Evolutionary conservation across 2,329 filamentous ascomycete species (phyloP).

Genomic region (Cyclaneusma minus): DNA sequence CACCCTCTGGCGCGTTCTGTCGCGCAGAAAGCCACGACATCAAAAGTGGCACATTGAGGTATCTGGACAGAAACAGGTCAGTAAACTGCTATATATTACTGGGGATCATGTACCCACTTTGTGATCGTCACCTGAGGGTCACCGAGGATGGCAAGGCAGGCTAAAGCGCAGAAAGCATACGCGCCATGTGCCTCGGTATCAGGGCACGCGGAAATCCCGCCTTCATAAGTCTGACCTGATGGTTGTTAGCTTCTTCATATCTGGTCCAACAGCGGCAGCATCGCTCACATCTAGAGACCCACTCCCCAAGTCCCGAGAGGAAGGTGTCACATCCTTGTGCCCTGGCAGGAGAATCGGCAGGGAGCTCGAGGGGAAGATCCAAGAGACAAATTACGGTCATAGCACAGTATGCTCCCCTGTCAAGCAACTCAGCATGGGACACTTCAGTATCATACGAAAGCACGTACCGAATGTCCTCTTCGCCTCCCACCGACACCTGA

Average conservation of each 20-base stretch:
- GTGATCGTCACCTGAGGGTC: slow-evolving; percentile 60
- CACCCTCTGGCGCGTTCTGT: slow-evolving; percentile 82
- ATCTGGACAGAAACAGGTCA: slow-evolving; percentile 29
- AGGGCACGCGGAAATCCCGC: slow-evolving; percentile 76
- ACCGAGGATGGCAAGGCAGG: slow-evolving; percentile 74
- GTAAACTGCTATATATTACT: slow-evolving; percentile 3
- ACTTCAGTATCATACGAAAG: not conserved
- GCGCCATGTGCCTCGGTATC: slow-evolving; percentile 88
- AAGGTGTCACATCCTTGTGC: slow-evolving; percentile 48
- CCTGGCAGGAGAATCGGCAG: slow-evolving; percentile 53
- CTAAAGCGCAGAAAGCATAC: slow-evolving; percentile 89
- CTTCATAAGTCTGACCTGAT: slow-evolving; percentile 85
- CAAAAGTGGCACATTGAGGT: slow-evolving; percentile 62
- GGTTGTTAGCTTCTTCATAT: slow-evolving; percentile 1
- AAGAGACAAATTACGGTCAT: slow-evolving; percentile 72
- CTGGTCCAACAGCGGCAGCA: slow-evolving; percentile 3
- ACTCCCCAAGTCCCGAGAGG: slow-evolving; percentile 59
- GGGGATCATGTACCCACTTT: slow-evolving; percentile 38
- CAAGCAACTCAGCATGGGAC: slow-evolving; percentile 10
- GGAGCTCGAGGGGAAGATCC: slow-evolving; percentile 66
- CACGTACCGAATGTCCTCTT: slow-evolving; percentile 75
- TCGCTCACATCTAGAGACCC: slow-evolving; percentile 61
- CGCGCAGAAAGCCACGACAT: slow-evolving; percentile 79
- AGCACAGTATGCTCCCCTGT: slow-evolving; percentile 80
- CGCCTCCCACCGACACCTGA: slow-evolving; percentile 68